Evolutionary conservation across 805 yeast genomes (phyloP).

Genomic region (Pichia manshurica): DNA sequence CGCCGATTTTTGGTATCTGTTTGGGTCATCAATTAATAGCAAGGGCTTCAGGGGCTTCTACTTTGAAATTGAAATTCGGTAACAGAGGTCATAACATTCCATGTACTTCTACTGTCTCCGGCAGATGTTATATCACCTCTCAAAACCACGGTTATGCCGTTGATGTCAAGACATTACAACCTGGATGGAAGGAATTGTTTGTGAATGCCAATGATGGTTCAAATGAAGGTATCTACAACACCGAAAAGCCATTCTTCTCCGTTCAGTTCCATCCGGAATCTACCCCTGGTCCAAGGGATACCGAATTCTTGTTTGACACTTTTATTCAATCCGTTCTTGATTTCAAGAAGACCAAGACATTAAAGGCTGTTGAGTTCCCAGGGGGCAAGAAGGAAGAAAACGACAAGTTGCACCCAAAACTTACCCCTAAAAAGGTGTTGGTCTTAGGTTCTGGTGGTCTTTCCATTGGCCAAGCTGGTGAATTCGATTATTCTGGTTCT

Average conservation of each 20-base stretch:
- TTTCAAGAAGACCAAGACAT: constrained; percentile 46
- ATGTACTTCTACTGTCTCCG: constrained; percentile 72
- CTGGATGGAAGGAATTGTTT: constrained; percentile 90
- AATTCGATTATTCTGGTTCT: constrained; percentile 97
- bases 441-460: constrained; percentile 98
- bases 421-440: constrained; percentile 82
- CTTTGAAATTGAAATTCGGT: constrained; percentile 91
- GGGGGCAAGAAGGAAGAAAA: constrained; percentile 79
- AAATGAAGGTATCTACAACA: constrained; percentile 96
- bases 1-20: constrained; percentile 97
- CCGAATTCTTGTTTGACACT: constrained; percentile 93
- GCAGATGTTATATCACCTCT: constrained; percentile 96
- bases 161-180: constrained; percentile 64
- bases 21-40: constrained; percentile 96
- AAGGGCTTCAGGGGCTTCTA: constrained; percentile 90
- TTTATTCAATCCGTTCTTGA: constrained; percentile 78
- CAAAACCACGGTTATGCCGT: constrained; percentile 99
- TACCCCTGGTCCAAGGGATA: constrained; percentile 98
- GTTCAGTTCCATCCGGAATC: constrained; percentile 99
- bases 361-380: constrained; percentile 81
- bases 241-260: constrained; percentile 83
- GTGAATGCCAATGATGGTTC: constrained; percentile 96
- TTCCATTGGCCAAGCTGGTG: constrained; percentile 99
- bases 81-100: constrained; percentile 99
- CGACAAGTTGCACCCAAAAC: constrained; percentile 68